Evolutionary conservation across 805 yeast genomes (phyloP), one percentile per base, ranked within the genome.

Genomic region (Diddensiella santjacobensis): DNA sequence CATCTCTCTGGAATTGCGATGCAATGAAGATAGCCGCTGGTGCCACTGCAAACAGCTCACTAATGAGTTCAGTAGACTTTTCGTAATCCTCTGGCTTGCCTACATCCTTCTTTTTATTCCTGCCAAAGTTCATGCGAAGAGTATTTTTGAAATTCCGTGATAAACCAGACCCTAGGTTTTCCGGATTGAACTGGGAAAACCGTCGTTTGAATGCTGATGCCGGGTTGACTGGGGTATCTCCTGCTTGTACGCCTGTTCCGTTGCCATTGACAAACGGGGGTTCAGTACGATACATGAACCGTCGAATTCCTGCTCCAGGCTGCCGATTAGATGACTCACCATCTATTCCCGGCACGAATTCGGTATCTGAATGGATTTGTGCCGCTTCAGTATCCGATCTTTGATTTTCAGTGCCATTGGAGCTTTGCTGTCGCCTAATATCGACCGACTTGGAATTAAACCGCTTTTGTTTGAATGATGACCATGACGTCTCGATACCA

Each of bases 1-100:
- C 96, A 63, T 89, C 96, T 45, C 79, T 77, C 40, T 82, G 71
- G 51, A 93, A 79, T 33, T 82, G 76, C 1, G 95, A 79, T 3
- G 93, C 88, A 3, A 88, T 72, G 49, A 88, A 71, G 49, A 87
- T 69, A 0, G 59, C 60, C 1, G 62, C 58, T 1, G 63, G 59
- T 1, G 55, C 48, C 2, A 53, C 60, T 1, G 59, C 55, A n/a
- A 50, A 36, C 47, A 87, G 69, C 11, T 84, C 72, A 29, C 73
- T 70, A 3, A 81, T 65, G 40, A 81, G 51, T 39, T 63, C 68
- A 18, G 65, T 48, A 0, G 64, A 58, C 40, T 60, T 61, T 30
- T 65, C 52, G 33, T 57, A 54, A 22, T 60, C 63, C 33, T 50
- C 58, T 11, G 63, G 50, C 40, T 52, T 45, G 39, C 42, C 45